A percentile compares a stretch with the other conserved stretches of the same genome.
phyloP scores from a whole-genome alignment of 768 basidiomycete species.

The Macrolepiota dolichaula region DNA sequence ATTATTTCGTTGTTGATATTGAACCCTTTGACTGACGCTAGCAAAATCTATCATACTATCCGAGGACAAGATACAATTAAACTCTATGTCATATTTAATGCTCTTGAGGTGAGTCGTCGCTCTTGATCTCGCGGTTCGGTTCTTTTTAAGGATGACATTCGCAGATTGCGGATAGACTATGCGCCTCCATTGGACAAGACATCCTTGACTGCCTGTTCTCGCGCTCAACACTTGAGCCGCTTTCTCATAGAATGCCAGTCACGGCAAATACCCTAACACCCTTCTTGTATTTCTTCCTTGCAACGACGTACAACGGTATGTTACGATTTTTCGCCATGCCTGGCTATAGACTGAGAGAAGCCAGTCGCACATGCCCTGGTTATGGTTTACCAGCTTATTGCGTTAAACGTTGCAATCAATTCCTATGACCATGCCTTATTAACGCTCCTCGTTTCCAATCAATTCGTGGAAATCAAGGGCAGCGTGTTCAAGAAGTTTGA shows the following conservation, averaged over 20 bases:
- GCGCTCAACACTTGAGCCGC: conserved; percentile 76
- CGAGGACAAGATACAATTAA: conserved; percentile 99
- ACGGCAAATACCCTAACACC: conserved; percentile 72
- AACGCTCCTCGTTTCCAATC: conserved; percentile 92
- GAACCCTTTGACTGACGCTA: conserved; percentile 85
- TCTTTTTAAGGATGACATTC: not conserved
- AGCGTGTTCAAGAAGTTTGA: conserved; percentile 99
- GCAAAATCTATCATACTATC: conserved; percentile 97
- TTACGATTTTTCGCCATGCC: conserved; percentile 5
- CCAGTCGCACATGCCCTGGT: conserved; percentile 88
- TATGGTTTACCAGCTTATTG: conserved; percentile 92
- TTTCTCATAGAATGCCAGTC: conserved; percentile 60
- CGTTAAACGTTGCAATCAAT: conserved; percentile 96
- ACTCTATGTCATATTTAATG: conserved; percentile 98
- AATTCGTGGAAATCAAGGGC: conserved; percentile 99
- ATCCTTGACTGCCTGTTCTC: conserved; percentile 96
- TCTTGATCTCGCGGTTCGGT: not conserved
- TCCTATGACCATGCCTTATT: conserved; percentile 95
- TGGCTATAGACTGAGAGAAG: not conserved
- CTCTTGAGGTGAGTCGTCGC: conserved; percentile 73
- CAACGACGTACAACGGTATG: conserved; percentile 79
- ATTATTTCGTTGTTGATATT: conserved; percentile 71
- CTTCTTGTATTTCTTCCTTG: conserved; percentile 79
- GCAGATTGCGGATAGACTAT: conserved; percentile 92
- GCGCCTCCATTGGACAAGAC: conserved; percentile 96